phyloP scores from a whole-genome alignment of 192 early-diverging fungal species.

The Coemansia sp. region DNA sequence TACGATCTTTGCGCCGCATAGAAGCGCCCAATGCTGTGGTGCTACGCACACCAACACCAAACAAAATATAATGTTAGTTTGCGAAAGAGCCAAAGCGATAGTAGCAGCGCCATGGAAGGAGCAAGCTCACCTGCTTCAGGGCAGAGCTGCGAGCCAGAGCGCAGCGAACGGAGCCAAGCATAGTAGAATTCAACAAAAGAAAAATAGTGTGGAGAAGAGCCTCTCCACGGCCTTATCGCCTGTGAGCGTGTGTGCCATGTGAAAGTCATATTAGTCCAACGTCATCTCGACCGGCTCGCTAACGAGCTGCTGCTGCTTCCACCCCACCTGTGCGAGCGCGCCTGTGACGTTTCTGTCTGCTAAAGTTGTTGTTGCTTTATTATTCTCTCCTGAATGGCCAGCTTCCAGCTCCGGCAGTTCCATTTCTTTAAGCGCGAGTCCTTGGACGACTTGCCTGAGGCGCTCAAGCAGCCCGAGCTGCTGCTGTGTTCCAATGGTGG shows the following conservation, averaged over 20 bases:
- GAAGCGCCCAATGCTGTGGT: conserved; percentile 13
- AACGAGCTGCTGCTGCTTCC: not conserved
- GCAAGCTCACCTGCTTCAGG: conserved; percentile 6
- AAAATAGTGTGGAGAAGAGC: too few species aligned
- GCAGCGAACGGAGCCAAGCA: conserved; percentile 24
- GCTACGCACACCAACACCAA: not conserved
- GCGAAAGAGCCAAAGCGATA: not conserved
- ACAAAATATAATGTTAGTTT: too few species aligned
- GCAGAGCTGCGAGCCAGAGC: conserved; percentile 6
- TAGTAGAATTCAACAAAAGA: conserved; percentile 2
- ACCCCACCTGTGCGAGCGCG: too few species aligned
- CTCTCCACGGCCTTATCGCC: not conserved
- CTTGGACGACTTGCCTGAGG: conserved; percentile 39
- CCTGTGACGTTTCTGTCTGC: not conserved
- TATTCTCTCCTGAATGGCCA: conserved; percentile 27
- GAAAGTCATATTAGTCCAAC: too few species aligned
- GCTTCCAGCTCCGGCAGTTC: conserved; percentile 52
- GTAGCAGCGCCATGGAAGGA: too few species aligned
- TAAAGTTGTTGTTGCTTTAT: not conserved
- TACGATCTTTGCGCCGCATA: conserved; percentile 20
- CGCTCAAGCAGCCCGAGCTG: conserved; percentile 42
- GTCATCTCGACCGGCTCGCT: not conserved
- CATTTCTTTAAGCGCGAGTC: conserved; percentile 52
- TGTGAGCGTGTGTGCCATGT: too few species aligned
- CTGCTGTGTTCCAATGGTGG: conserved; percentile 43